phyloP scores from a whole-genome alignment of 257 asterid genomes.

The Solanum rostratum region DNA sequence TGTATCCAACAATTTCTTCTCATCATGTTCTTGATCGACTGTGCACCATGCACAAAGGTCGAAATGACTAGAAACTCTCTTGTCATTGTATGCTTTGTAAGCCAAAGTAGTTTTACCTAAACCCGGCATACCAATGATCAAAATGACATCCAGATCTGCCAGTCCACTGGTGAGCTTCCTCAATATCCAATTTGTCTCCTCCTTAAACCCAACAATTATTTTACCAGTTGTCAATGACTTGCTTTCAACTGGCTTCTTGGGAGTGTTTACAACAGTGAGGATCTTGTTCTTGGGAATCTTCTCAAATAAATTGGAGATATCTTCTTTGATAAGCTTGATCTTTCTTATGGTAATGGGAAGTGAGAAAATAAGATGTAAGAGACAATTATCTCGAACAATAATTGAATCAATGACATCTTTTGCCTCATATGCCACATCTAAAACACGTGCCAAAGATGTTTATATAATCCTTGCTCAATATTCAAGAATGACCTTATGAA shows the following conservation, averaged over 20 bases:
- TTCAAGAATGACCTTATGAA: not conserved
- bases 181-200: too few relatives aligned
- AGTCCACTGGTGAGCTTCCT: too few relatives aligned
- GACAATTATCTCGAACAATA: too few relatives aligned
- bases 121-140: too few relatives aligned
- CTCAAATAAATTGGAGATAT: not conserved
- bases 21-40: not conserved
- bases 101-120: too few relatives aligned
- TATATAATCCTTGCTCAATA: not conserved
- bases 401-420: too few relatives aligned
- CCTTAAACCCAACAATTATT: not conserved
- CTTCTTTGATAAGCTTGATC: not conserved
- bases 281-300: not conserved
- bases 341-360: not conserved
- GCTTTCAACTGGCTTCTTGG: not conserved
- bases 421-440: not conserved
- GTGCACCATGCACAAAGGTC: not conserved
- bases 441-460: not conserved
- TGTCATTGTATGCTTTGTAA: too few relatives aligned
- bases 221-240: not conserved
- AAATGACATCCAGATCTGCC: too few relatives aligned
- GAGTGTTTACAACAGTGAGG: not conserved
- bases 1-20: not conserved
- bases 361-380: not conserved
- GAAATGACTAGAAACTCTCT: too few relatives aligned